Evolutionary conservation across 2,329 filamentous ascomycete genomes (phyloP).

Genomic region (Cadophora sp.): DNA sequence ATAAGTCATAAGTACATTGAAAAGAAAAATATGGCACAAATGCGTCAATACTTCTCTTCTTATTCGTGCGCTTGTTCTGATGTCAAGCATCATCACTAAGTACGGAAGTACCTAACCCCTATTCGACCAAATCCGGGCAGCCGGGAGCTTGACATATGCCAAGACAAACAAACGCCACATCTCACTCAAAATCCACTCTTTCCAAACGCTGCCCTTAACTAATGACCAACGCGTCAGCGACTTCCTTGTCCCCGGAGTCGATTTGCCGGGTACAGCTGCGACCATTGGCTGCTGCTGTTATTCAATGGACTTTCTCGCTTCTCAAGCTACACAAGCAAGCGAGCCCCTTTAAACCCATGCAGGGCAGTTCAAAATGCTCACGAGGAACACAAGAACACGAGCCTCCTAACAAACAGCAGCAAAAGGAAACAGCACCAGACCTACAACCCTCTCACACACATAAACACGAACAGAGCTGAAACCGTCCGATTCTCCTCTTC

Average conservation of each 20-base stretch:
- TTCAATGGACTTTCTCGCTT: not conserved
- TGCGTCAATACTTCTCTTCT: not conserved
- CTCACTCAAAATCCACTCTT: not conserved
- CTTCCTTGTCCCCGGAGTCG: not conserved
- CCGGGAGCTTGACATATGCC: conserved; percentile 10
- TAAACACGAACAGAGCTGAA: not conserved
- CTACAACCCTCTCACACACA: not conserved
- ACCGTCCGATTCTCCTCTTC: not conserved
- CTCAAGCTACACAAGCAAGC: not conserved
- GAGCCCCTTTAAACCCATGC: not conserved
- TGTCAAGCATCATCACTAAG: not conserved
- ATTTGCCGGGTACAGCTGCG: not conserved
- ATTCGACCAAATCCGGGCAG: not conserved
- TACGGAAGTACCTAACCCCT: too few relatives aligned
- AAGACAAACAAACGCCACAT: conserved; percentile 9
- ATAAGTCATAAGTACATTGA: not conserved
- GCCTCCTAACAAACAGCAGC: not conserved
- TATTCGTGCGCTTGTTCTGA: conserved; percentile 7
- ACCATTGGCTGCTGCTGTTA: not conserved
- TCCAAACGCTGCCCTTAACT: not conserved
- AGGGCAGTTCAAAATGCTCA: not conserved
- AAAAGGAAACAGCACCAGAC: conserved; percentile 3
- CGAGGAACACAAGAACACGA: conserved; percentile 12
- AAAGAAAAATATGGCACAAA: not conserved
- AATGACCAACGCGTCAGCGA: not conserved